Conservation (phyloP, 2,329 filamentous ascomycete species). For the Cladosporium sp. region DNA sequence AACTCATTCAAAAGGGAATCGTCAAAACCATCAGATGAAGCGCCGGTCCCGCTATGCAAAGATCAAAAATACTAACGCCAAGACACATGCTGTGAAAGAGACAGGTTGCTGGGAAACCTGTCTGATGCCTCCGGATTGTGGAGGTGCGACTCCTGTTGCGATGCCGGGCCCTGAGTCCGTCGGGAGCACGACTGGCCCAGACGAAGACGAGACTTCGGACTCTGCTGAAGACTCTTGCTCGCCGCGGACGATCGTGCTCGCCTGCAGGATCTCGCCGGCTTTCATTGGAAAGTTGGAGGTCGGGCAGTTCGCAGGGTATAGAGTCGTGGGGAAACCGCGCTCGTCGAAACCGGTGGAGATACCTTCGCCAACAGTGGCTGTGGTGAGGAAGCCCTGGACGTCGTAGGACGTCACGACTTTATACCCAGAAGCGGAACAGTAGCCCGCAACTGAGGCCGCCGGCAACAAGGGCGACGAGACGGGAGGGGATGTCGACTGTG, state of each 20-base stretch:
- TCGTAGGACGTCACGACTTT: conserved; percentile 43
- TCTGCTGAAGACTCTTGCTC: background rate
- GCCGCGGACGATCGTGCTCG: background rate
- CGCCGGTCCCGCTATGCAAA: conserved; percentile 7
- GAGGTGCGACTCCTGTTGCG: background rate
- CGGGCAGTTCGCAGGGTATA: conserved; percentile 17
- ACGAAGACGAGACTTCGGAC: background rate
- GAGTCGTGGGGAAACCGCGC: conserved; percentile 41
- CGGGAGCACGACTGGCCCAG: background rate
- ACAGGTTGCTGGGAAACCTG: background rate
- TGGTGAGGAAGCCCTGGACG: conserved; percentile 45
- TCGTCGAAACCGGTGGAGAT: conserved; percentile 40
- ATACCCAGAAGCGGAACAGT: conserved; percentile 36
- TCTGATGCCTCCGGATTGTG: background rate
- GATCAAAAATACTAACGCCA: background rate
- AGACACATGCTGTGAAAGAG: background rate
- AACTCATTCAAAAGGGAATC: background rate
- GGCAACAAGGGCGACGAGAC: conserved; percentile 48
- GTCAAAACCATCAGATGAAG: conserved; percentile 2
- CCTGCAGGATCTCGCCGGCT: conserved; percentile 8
- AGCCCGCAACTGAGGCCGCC: conserved; percentile 40
- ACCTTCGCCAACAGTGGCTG: conserved; percentile 36
- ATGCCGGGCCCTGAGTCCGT: background rate
- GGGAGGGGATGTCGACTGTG: conserved; percentile 45
- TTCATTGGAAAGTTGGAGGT: conserved; percentile 11